Evolutionary conservation across 2,329 filamentous ascomycete genomes (phyloP).

Genomic region (Pseudogymnoascus verrucosus): DNA sequence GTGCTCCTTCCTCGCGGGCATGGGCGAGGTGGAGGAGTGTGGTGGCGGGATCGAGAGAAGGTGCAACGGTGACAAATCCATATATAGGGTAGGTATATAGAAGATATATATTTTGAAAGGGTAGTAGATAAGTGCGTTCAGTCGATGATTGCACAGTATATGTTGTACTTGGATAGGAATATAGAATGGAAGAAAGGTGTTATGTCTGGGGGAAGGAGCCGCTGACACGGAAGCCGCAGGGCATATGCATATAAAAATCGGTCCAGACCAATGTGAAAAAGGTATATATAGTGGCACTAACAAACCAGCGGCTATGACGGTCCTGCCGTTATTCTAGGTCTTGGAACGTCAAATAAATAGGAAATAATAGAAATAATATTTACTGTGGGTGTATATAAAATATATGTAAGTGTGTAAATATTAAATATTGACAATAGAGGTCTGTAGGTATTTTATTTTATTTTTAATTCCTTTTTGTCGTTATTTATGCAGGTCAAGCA

Average conservation of each 20-base stretch:
- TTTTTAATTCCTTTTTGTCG: background rate
- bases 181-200: background rate
- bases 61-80: background rate
- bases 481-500: background rate
- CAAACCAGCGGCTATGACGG: background rate
- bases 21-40: background rate
- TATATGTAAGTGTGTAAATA: background rate
- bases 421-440: background rate
- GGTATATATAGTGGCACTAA: background rate
- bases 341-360: background rate
- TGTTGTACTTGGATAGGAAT: background rate
- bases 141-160: background rate
- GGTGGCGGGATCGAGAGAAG: background rate
- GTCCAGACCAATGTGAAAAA: background rate
- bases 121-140: too few species aligned
- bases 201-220: background rate
- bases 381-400: background rate
- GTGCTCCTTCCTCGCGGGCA: background rate
- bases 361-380: background rate
- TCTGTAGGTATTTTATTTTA: background rate
- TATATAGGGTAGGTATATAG: background rate
- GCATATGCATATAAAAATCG: background rate
- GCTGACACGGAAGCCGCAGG: background rate
- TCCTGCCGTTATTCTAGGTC: background rate
- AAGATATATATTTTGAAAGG: background rate